Percentiles rank a stretch among this genome's conserved stretches.
These are phyloP conservation scores for Bullera alba DNA, from an alignment of 768 basidiomycete species.

Conservation along the genomic window DNA sequence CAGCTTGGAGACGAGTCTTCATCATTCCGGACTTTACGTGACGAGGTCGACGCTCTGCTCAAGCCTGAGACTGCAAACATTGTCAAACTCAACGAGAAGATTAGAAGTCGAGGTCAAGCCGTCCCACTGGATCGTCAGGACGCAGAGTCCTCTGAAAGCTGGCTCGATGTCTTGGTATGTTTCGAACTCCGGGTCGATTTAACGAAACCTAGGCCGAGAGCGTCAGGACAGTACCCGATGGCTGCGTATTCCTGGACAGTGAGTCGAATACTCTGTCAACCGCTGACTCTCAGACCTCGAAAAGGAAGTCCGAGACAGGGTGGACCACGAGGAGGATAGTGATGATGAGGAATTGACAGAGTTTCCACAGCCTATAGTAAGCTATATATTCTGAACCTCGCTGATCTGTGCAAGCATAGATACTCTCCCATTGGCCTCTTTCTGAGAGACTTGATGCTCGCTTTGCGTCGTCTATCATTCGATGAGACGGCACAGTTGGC, in stretches of 20 bases:
- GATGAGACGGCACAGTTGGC: conserved; percentile 34
- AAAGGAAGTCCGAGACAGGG: conserved; percentile 19
- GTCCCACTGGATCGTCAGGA: conserved; percentile 5
- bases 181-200: too few relatives aligned
- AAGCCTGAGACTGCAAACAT: conserved; percentile 12
- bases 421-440: conserved; percentile 35
- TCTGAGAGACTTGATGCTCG: conserved; percentile 23
- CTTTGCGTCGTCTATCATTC: conserved; percentile 31
- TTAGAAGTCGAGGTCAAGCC: conserved; percentile 13
- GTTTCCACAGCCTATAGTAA: conserved; percentile 28
- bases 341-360: conserved; percentile 26
- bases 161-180: conserved; percentile 27
- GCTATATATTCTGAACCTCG: not conserved
- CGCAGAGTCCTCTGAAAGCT: conserved; percentile 13
- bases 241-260: conserved; percentile 28
- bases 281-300: conserved; percentile 11
- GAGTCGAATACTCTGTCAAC: conserved; percentile 1
- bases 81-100: conserved; percentile 5
- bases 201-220: not conserved
- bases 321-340: conserved; percentile 20
- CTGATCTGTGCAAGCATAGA: conserved; percentile 18
- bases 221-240: conserved; percentile 19
- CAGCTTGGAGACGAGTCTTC: conserved; percentile 18
- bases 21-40: conserved; percentile 9
- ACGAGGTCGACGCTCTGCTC: conserved; percentile 20